phyloP scores from a whole-genome alignment of 768 basidiomycete species.

The Leucocoprinus birnbaumii region DNA sequence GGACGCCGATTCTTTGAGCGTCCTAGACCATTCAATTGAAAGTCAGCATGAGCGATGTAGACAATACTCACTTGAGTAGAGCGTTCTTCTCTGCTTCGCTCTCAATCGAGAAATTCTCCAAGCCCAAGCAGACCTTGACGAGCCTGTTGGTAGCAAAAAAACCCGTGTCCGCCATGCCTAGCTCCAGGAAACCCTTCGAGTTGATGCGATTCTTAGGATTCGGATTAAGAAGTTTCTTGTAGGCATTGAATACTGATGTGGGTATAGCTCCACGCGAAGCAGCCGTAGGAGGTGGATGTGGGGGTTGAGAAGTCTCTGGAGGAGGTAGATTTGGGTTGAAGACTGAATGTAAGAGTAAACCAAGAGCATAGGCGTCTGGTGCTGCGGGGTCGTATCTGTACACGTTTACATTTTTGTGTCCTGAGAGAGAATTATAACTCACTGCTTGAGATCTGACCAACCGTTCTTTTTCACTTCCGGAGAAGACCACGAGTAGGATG shows the following conservation, averaged over 20 bases:
- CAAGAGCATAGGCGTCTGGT: constrained; percentile 86
- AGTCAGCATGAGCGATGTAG: neutral
- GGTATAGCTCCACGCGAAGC: constrained; percentile 80
- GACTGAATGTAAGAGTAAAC: constrained; percentile 77
- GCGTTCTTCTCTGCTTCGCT: constrained; percentile 77
- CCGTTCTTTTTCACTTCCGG: constrained; percentile 90
- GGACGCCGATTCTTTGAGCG: constrained; percentile 73
- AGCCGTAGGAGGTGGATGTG: constrained; percentile 76
- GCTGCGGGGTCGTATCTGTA: constrained; percentile 51
- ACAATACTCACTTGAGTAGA: constrained; percentile 56
- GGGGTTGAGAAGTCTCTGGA: constrained; percentile 65
- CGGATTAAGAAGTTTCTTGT: constrained; percentile 89
- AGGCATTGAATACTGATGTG: constrained; percentile 65
- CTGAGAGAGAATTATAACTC: constrained; percentile 17
- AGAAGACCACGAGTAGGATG: constrained; percentile 53
- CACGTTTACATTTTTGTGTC: neutral
- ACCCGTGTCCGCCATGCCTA: constrained; percentile 77
- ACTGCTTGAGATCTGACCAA: constrained; percentile 86
- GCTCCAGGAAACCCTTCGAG: constrained; percentile 72
- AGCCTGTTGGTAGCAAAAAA: constrained; percentile 85
- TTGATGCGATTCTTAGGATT: constrained; percentile 78
- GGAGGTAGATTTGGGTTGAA: constrained; percentile 85
- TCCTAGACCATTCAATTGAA: constrained; percentile 37
- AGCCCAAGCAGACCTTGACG: constrained; percentile 77
- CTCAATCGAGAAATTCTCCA: constrained; percentile 82